phyloP scores from a whole-genome alignment of 139 green algal genomes.

The Diplosphaera chodatii region DNA sequence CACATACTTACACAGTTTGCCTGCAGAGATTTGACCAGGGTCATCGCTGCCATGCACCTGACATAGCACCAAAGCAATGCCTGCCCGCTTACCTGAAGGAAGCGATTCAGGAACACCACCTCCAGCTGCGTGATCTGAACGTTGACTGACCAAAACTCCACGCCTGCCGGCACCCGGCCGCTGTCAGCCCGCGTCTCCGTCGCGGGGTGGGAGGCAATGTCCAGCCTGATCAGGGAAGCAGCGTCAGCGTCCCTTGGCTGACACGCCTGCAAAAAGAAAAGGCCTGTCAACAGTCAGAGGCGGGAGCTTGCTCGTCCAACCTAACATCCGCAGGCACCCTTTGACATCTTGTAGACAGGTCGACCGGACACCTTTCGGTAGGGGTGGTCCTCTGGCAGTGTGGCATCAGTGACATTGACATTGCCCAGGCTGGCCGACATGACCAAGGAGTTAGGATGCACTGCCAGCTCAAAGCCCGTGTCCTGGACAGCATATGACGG shows the following conservation, averaged over 20 bases:
- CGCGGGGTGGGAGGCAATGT: conserved; percentile 39
- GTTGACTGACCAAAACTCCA: conserved; percentile 52
- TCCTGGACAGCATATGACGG: no score
- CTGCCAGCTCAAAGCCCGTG: conserved; percentile 41
- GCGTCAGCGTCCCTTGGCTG: conserved; percentile 35
- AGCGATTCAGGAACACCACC: conserved; percentile 83
- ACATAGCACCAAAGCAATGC: no score
- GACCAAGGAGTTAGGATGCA: conserved; percentile 32
- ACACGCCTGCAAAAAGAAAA: conserved; percentile 19
- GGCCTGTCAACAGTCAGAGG: no score
- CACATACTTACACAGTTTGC: no score
- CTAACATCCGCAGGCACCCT: no score
- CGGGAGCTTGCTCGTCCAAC: no score
- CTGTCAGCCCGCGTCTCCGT: conserved; percentile 10
- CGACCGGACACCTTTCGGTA: conserved; percentile 46
- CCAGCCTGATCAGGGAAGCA: conserved; percentile 64
- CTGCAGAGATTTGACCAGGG: no score
- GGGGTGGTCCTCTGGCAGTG: conserved; percentile 41
- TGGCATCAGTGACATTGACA: conserved; percentile 44
- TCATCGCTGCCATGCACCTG: no score
- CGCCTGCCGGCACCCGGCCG: conserved; percentile 47
- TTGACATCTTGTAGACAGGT: no score
- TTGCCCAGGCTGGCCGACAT: conserved; percentile 64
- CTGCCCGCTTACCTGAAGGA: conserved; percentile 45
- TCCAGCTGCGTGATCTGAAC: conserved; percentile 64